Conservation (phyloP, 805 yeast genomes). For the Kuraishia cidri region DNA sequence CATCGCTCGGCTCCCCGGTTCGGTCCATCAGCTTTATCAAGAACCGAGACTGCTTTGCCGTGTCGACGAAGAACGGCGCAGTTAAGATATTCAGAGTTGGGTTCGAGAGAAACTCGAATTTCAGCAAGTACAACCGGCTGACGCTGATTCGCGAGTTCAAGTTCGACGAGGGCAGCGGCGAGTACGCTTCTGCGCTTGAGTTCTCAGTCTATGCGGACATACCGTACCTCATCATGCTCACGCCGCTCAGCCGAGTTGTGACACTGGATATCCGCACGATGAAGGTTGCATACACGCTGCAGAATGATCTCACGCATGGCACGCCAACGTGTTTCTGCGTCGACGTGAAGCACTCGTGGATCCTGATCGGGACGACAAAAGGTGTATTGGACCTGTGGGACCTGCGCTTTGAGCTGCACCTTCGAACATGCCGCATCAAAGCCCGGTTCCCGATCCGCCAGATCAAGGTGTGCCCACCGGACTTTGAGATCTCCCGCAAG, state of each 20-base stretch:
- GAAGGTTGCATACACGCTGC: constrained; percentile 29
- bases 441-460: constrained; percentile 34
- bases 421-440: constrained; percentile 56
- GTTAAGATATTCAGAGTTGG: constrained; percentile 31
- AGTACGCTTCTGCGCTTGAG: constrained; percentile 33
- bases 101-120: constrained; percentile 11
- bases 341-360: constrained; percentile 47
- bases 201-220: constrained; percentile 28
- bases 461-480: constrained; percentile 33
- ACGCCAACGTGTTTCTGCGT: constrained; percentile 50
- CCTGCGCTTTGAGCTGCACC: constrained; percentile 49
- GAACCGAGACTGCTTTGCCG: constrained; percentile 50
- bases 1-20: constrained; percentile 40
- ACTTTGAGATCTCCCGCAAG: constrained; percentile 21
- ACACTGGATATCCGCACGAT: constrained; percentile 52
- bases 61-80: constrained; percentile 37
- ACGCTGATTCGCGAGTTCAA: constrained; percentile 29
- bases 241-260: constrained; percentile 42
- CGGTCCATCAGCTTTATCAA: constrained; percentile 40
- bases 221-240: constrained; percentile 37
- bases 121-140: constrained; percentile 11
- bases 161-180: constrained; percentile 24
- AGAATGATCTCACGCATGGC: constrained; percentile 60
- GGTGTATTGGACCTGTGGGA: constrained; percentile 84
- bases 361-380: constrained; percentile 63